Percentiles rank a stretch among this genome's conserved stretches.
These are phyloP conservation scores for Asterochloris erici DNA, from an alignment of 139 green algal genomes.

Conservation along the genomic window DNA sequence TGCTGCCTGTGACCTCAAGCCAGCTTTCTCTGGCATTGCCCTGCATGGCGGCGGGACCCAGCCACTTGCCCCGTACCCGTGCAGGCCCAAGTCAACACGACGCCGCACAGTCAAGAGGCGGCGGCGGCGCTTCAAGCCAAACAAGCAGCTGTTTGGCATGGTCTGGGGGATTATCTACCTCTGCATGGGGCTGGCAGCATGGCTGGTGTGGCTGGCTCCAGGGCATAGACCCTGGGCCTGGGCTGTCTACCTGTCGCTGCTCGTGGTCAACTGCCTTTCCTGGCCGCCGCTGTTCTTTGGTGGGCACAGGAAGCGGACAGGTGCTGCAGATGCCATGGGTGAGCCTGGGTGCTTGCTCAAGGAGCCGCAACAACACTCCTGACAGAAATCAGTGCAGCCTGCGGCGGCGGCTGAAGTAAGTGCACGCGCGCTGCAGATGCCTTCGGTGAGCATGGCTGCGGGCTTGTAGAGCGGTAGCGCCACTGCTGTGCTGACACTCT, in stretches of 20 bases:
- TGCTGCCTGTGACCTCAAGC: too few species aligned
- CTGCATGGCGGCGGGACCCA: too few species aligned
- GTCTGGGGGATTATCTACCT: constrained; percentile 11
- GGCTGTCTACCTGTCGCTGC: background rate
- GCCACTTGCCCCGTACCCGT: too few species aligned
- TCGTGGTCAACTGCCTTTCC: constrained; percentile 1
- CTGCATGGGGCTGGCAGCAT: constrained; percentile 16
- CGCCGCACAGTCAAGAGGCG: background rate
- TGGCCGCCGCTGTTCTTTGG: constrained; percentile 24
- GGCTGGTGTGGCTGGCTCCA: constrained; percentile 18
- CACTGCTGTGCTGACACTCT: too few species aligned
- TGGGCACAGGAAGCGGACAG: background rate
- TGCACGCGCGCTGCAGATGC: too few species aligned
- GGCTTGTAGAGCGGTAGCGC: too few species aligned
- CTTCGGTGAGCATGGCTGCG: too few species aligned
- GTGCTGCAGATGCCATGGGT: constrained; percentile 7
- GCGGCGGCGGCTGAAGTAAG: too few species aligned
- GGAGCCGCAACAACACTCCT: too few species aligned
- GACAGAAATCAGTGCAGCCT: too few species aligned
- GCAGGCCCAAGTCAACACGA: background rate
- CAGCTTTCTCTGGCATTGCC: too few species aligned
- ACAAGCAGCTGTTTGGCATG: constrained; percentile 4
- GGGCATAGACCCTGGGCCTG: background rate
- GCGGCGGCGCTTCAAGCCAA: constrained; percentile 8
- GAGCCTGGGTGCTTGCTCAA: background rate